Conservation (phyloP, 73 alveolate genomes). For the Tetrahymena elliotti region DNA sequence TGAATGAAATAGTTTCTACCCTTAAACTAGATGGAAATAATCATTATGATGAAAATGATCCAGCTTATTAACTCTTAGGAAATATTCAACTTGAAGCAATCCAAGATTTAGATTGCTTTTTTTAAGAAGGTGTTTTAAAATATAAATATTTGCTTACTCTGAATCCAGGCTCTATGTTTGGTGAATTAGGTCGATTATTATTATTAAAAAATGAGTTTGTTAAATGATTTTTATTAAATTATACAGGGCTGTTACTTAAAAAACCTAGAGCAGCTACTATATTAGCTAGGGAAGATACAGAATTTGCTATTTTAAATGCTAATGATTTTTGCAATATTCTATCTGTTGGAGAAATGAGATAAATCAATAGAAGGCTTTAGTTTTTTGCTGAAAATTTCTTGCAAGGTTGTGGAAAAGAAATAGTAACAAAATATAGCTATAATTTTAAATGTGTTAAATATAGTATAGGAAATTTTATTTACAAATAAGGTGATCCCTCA, state of each 20-base stretch:
- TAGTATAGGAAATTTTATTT: background rate
- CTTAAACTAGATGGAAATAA: background rate
- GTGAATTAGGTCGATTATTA: background rate
- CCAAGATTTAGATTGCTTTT: background rate
- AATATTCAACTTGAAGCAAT: background rate
- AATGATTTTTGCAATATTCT: background rate
- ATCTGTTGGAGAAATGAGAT: background rate
- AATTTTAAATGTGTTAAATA: background rate
- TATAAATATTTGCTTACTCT: background rate
- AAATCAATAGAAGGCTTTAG: background rate
- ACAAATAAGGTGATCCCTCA: background rate
- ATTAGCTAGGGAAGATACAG: background rate
- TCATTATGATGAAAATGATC: background rate
- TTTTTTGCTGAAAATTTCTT: background rate
- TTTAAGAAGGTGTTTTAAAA: background rate
- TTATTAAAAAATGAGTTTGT: background rate
- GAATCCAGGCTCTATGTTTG: background rate
- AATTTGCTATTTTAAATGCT: background rate
- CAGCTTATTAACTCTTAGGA: background rate
- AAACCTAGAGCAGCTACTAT: background rate
- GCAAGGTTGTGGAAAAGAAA: background rate
- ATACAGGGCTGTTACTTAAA: background rate
- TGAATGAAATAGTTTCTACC: background rate
- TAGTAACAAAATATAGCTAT: background rate
- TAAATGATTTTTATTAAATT: background rate